Evolutionary conservation across 345 rosid species (phyloP), one percentile per base, ranked within the genome.

Genomic region (Abelmoschus esculentus): DNA sequence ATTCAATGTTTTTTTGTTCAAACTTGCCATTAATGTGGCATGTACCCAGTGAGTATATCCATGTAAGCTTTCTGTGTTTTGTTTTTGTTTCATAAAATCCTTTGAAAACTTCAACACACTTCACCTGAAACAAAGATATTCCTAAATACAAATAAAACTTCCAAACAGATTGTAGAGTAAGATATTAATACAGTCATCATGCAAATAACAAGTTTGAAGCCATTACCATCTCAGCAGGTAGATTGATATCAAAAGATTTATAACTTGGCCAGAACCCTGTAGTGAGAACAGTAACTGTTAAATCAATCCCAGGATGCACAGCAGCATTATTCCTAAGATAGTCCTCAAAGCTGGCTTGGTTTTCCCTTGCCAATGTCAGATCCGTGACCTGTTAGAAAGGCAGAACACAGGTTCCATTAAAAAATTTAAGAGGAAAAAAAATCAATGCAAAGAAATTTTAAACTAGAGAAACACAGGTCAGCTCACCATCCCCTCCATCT

Each of bases 21-120:
- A 89, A 89, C 77, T 78, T 89, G 67, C 87, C 91, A 72, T 64
- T 75, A 22, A 89, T 67, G 52, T 85, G 82, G 76, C 91, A 87
- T 36, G 78, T 80, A 12, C 96, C 96, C 59, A 89, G 70, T 0
- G 96, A 89, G 74, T 80, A 87, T 28, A 87, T 87, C 96, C 91
- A 87, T 3, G 85, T 84, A 19, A 87, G 90, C 74, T 85, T 89
- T 70, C 91, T 74, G 77, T 87, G 88, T 72, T 83, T 87, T 53
- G 83, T 83, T 73, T 85, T 85, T 22, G 80, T 74, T 70, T 85
- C 85, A 46, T 89, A 87, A 81, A 85, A 89, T 61, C 82, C 86
- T 80, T 70, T 78, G 76, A 87, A 89, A 73, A 85, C 84, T 74
- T 89, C 85, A 0, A 89, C 86, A 53, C 90, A 84, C 67, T 77